Evolutionary conservation across 345 rosid species (phyloP).

Genomic region (Lepidium aucheri): DNA sequence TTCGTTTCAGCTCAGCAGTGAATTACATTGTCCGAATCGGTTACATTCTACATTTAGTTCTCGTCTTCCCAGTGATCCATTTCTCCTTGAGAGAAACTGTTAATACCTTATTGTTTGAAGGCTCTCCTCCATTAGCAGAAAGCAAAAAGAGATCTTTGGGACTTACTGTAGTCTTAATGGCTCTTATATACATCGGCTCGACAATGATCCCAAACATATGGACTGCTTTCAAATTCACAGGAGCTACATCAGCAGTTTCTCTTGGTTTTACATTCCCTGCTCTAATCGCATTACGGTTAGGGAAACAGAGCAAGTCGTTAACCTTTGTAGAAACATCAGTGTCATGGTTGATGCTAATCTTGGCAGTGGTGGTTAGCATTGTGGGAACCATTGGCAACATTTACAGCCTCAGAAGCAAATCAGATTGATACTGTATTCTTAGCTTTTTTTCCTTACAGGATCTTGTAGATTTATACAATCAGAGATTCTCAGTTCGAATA

Average conservation of each 20-base stretch:
- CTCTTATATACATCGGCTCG: conserved; percentile 64
- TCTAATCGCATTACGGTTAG: conserved; percentile 60
- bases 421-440: conserved; percentile 22
- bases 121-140: conserved; percentile 66
- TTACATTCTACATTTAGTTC: conserved; percentile 83
- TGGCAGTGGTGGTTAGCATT: conserved; percentile 64
- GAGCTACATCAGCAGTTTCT: conserved; percentile 96
- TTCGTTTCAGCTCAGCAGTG: conserved; percentile 69
- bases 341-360: conserved; percentile 64
- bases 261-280: conserved; percentile 92
- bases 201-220: conserved; percentile 93
- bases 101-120: conserved; percentile 54
- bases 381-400: conserved; percentile 72
- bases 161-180: conserved; percentile 52
- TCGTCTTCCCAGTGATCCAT: conserved; percentile 95
- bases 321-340: conserved; percentile 37
- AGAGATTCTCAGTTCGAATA: conserved; percentile 19
- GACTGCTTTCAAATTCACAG: conserved; percentile 97
- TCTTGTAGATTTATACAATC: conserved; percentile 21
- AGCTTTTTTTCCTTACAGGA: not conserved
- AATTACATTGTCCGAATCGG: conserved; percentile 82
- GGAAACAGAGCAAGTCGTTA: conserved; percentile 43
- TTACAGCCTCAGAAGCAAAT: conserved; percentile 46
- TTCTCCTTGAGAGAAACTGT: conserved; percentile 89
- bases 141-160: conserved; percentile 70